Evolutionary conservation across 2,329 filamentous ascomycete genomes (phyloP), one percentile per base, ranked within the genome.

Genomic region (Talaromyces sp.): DNA sequence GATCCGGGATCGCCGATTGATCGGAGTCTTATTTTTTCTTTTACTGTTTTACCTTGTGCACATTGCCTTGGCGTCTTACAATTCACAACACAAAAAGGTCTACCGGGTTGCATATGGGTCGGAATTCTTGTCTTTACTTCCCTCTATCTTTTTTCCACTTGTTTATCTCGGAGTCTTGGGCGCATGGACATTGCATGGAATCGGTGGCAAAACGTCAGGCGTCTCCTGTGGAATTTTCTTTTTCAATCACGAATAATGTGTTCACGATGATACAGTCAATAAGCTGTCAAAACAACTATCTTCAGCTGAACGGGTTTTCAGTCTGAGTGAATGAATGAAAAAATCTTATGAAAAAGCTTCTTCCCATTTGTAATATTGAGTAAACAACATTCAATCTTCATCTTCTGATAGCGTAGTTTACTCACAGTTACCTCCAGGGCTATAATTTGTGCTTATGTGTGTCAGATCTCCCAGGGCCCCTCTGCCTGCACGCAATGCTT

Each of bases 221-320:
- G 49, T n/a, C n/a, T n/a, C n/a, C n/a, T 48, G 17, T 27, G 33
- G 49, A 51, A 40, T 36, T 36, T 47, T 41, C 40, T 36, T 47
- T 27, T 41, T 47, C 36, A 19, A 33, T 56, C 44, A 60, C 55
- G 57, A 60, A 54, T 60, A 17, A 60, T 58, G 57, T 45, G 47
- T 49, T 46, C n/a, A 46, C 20, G 43, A 39, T 20, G 19, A 33
- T 44, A 35, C 42, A 44, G 17, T 19, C 14, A 35, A 46, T 16
- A 46, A 5, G 30, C 29, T 20, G 32, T 30, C 22, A 10, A 27
- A 46, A 30, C 30, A 40, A 24, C 24, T 19, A 42, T 14, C 8
- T 22, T 36, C 16, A 8, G 19, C 27, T 44, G 43, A 24, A 36
- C 43, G 2, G 43, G 43, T 10, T 46, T n/a, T 46, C 43, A 46